Evolutionary conservation across 1,139 yeast genomes (phyloP), one percentile per base, ranked within the genome.

Genomic region (Debaryomyces nepalensis): DNA sequence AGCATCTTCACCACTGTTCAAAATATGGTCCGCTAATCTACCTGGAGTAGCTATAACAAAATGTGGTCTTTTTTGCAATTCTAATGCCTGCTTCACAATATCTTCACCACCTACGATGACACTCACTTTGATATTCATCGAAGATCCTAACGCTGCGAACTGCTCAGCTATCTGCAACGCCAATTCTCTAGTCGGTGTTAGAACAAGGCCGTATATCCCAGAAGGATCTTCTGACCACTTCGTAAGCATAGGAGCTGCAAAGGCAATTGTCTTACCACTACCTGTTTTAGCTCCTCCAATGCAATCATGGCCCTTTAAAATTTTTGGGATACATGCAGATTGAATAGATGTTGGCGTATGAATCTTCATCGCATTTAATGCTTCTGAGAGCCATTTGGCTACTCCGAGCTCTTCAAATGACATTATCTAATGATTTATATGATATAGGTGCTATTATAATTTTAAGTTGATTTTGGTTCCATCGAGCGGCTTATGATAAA

Each of bases 251-350:
- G 99, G 99, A 18, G 91, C 95, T 0, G 95, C 98, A 75, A 93
- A 93, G 0, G 99, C 97, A 24, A 95, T 84, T 2, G 99, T 93
- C 61, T 93, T 93, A 77, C 99, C 99, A 23, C 95, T 85, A 67
- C 99, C 99, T 0, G 99, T 93, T 63, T 87, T 87, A 33, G 99
- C 99, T 27, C 99, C 99, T 40, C 99, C 99, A 39, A 93, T 93
- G 63, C 97, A 91, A 63, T 91, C 97, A 52, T 83, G 79, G 7
- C 95, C 97, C 26, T 72, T 73, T 34, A 93, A 62, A 46, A 93
- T 87, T 45, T 85, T 79, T 0, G 98, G 98, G 37, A 93, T 93
- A 61, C 97, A 90, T 2, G 90, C 90, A 4, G 73, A 59, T 61
- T 93, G 99, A 67, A 93, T 91, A 21, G 82, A 79, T 0, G 98